These are phyloP conservation scores for Carex parvula DNA, from an alignment of 176 grass and related monocot genomes.

Conservation along the genomic window DNA sequence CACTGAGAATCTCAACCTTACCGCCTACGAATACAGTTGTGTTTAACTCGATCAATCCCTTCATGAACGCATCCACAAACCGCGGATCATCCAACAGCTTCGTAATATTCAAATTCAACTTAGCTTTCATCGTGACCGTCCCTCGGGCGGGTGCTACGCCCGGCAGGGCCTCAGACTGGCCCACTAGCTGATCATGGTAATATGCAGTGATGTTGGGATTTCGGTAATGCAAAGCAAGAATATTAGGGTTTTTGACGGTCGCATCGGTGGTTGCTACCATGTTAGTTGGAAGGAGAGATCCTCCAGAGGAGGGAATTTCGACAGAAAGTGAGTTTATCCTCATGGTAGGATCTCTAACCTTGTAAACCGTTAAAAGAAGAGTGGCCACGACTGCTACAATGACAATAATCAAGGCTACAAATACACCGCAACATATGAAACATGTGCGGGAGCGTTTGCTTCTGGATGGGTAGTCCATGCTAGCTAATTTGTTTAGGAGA, in stretches of 20 bases:
- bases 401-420: slow-evolving; percentile 26
- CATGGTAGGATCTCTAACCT: slow-evolving; percentile 60
- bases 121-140: slow-evolving; percentile 45
- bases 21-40: slow-evolving; percentile 43
- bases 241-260: slow-evolving; percentile 80
- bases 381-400: slow-evolving; percentile 31
- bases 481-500: background rate
- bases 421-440: slow-evolving; percentile 40
- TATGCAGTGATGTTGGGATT: slow-evolving; percentile 43
- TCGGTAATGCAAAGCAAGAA: slow-evolving; percentile 41
- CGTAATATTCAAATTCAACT: slow-evolving; percentile 44
- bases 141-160: slow-evolving; percentile 40
- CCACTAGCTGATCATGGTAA: slow-evolving; percentile 38
- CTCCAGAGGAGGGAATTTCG: background rate
- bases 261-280: slow-evolving; percentile 33
- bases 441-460: background rate
- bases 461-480: background rate
- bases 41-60: slow-evolving; percentile 35
- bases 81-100: slow-evolving; percentile 28
- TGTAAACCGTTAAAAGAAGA: slow-evolving; percentile 44
- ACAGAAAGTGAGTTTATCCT: slow-evolving; percentile 56
- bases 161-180: slow-evolving; percentile 16
- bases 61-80: slow-evolving; percentile 22
- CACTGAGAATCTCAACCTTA: slow-evolving; percentile 40
- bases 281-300: background rate